These are phyloP conservation scores for Fusarium oxysporum DNA, from an alignment of 2,329 filamentous ascomycete species.

Conservation along the genomic window DNA sequence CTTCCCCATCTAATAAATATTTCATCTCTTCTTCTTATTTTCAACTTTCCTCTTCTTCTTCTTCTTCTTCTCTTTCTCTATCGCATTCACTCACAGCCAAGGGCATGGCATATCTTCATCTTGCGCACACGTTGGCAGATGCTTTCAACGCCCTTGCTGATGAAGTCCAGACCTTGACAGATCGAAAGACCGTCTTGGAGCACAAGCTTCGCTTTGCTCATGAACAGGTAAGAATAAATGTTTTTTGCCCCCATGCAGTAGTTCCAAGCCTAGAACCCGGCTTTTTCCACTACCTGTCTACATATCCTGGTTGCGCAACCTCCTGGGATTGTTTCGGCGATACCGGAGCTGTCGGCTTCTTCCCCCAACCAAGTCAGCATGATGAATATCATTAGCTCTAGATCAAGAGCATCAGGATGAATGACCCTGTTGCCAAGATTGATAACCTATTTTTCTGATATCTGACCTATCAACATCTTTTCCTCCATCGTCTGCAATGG, in stretches of 20 bases:
- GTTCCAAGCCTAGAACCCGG: constrained; percentile 10
- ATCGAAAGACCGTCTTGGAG: constrained; percentile 73
- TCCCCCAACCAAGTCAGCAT: constrained; percentile 44
- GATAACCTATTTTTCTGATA: constrained; percentile 64
- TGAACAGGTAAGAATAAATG: constrained; percentile 69
- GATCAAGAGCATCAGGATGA: constrained; percentile 75
- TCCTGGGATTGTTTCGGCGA: constrained; percentile 37
- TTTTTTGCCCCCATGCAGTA: not conserved
- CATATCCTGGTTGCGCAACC: constrained; percentile 15
- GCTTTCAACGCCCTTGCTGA: constrained; percentile 74
- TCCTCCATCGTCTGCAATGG: constrained; percentile 17
- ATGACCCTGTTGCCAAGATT: constrained; percentile 67
- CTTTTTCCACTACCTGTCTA: constrained; percentile 16
- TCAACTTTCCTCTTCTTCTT: constrained; percentile 8
- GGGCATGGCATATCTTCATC: constrained; percentile 55
- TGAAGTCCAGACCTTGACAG: constrained; percentile 72
- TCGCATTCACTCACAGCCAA: constrained; percentile 28
- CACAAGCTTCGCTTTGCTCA: constrained; percentile 75
- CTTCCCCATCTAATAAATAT: constrained; percentile 32
- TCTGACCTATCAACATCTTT: constrained; percentile 32
- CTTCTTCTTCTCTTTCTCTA: constrained; percentile 13
- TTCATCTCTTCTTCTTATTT: constrained; percentile 5
- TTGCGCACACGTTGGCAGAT: constrained; percentile 69
- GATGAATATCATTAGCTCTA: constrained; percentile 78
- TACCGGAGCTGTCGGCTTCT: constrained; percentile 37